Evolutionary conservation across 345 rosid genomes (phyloP).

Genomic region (Aegle marmelos): DNA sequence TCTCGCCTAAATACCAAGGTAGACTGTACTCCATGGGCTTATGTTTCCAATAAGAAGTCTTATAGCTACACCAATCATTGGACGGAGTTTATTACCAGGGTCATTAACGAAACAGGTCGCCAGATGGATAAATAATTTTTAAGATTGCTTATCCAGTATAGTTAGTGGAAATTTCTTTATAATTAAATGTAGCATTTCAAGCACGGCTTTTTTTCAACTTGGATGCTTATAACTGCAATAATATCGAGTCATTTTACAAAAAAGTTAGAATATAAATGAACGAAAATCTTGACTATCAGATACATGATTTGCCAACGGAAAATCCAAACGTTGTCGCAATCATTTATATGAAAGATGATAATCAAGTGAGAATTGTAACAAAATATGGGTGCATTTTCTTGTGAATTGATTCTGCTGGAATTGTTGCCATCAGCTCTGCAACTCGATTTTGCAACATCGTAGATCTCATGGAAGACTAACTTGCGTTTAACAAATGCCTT

Average conservation of each 20-base stretch:
- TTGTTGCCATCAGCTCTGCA: slow-evolving; percentile 76
- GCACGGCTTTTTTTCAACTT: slow-evolving; percentile 84
- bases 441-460: slow-evolving; percentile 59
- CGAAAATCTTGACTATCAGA: neutral
- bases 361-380: slow-evolving; percentile 68
- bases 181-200: slow-evolving; percentile 74
- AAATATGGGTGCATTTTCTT: slow-evolving; percentile 76
- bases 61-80: slow-evolving; percentile 50
- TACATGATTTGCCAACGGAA: slow-evolving; percentile 53
- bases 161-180: slow-evolving; percentile 56
- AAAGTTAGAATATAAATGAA: slow-evolving; percentile 5
- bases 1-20: slow-evolving; percentile 61
- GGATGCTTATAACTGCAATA: slow-evolving; percentile 71
- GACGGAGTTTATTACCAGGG: slow-evolving; percentile 49
- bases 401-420: slow-evolving; percentile 64
- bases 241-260: slow-evolving; percentile 20
- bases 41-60: slow-evolving; percentile 51
- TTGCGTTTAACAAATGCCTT: slow-evolving; percentile 71
- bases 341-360: slow-evolving; percentile 62
- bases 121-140: slow-evolving; percentile 46
- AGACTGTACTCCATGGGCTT: slow-evolving; percentile 43
- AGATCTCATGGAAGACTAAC: slow-evolving; percentile 79
- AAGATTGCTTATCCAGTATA: slow-evolving; percentile 56
- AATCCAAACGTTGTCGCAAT: slow-evolving; percentile 58
- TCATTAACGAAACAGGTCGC: slow-evolving; percentile 65